phyloP scores from a whole-genome alignment of 345 rosid species.

The Hibiscus syriacus region DNA sequence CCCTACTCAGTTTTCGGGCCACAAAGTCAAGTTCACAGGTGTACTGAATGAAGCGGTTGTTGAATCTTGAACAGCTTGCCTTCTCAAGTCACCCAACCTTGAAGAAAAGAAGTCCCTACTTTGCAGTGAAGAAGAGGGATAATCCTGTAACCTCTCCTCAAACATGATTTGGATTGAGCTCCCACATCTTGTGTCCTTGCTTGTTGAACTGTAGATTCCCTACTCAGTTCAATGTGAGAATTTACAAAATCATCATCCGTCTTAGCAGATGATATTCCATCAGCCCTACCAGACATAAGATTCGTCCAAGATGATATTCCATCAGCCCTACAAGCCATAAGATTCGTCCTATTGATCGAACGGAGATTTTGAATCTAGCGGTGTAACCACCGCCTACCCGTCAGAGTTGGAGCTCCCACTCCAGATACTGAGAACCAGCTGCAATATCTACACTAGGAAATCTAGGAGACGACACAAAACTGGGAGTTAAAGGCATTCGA shows the following conservation, averaged over 20 bases:
- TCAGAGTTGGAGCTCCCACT: not conserved
- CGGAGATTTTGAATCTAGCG: not conserved
- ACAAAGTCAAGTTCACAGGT: conserved; percentile 33
- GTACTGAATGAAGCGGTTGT: conserved; percentile 19
- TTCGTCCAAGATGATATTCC: conserved; percentile 25
- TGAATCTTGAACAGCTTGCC: conserved; percentile 33
- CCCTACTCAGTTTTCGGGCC: conserved; percentile 50
- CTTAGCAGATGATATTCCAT: conserved; percentile 37
- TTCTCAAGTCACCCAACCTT: conserved; percentile 34
- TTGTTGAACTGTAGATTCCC: not conserved
- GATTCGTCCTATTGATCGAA: not conserved
- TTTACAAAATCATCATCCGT: conserved; percentile 25
- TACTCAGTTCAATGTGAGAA: conserved; percentile 17
- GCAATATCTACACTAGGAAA: not conserved
- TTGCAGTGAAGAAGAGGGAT: conserved; percentile 33
- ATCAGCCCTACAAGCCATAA: not conserved
- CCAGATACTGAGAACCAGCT: not conserved
- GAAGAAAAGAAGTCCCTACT: conserved; percentile 29
- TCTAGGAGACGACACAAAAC: not conserved
- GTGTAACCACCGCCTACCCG: not conserved
- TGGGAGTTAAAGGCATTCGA: not conserved
- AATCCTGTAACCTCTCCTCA: conserved; percentile 35
- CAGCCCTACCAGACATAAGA: conserved; percentile 34
- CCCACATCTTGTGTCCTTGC: not conserved
- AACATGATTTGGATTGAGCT: conserved; percentile 6